Percentiles rank a stretch among this genome's conserved stretches.
Evolutionary conservation across 495 filamentous ascomycete genomes (phyloP).

Genomic region (Hypoxylon fuscum): DNA sequence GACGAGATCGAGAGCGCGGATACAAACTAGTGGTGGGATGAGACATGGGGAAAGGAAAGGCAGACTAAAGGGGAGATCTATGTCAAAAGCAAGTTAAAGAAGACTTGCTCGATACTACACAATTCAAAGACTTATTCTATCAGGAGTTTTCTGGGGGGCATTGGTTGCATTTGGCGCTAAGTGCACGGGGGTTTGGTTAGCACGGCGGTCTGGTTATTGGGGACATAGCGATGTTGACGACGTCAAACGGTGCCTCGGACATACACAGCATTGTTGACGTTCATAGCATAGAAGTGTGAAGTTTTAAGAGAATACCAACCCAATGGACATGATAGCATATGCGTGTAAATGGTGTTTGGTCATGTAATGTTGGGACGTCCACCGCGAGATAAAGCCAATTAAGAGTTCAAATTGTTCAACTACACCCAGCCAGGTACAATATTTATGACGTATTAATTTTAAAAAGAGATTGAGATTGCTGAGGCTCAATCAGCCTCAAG

Average conservation of each 20-base stretch:
- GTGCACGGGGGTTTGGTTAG: conserved; percentile 20
- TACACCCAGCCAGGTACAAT: background rate
- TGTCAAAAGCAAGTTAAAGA: conserved; percentile 3
- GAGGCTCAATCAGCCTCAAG: conserved; percentile 26
- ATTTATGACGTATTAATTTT: too few species aligned
- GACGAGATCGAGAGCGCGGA: conserved; percentile 29
- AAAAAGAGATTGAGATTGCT: background rate
- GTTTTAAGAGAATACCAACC: conserved; percentile 19
- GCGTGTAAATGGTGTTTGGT: too few species aligned
- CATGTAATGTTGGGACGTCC: too few species aligned
- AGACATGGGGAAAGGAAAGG: conserved; percentile 5
- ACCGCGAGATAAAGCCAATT: too few species aligned
- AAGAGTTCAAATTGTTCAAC: too few species aligned
- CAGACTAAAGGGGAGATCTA: background rate
- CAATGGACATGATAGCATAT: conserved; percentile 5
- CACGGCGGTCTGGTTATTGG: conserved; percentile 27
- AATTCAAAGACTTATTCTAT: conserved; percentile 16
- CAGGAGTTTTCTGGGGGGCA: conserved; percentile 23
- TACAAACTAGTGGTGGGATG: conserved; percentile 23
- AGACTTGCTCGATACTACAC: conserved; percentile 9
- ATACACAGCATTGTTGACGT: conserved; percentile 27
- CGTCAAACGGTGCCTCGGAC: conserved; percentile 29
- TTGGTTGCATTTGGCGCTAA: conserved; percentile 34
- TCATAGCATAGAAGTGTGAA: conserved; percentile 19
- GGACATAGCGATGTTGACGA: conserved; percentile 15